These are phyloP conservation scores for Pseudogymnoascus sp. DNA, from an alignment of 2,329 filamentous ascomycete species.

Conservation along the genomic window DNA sequence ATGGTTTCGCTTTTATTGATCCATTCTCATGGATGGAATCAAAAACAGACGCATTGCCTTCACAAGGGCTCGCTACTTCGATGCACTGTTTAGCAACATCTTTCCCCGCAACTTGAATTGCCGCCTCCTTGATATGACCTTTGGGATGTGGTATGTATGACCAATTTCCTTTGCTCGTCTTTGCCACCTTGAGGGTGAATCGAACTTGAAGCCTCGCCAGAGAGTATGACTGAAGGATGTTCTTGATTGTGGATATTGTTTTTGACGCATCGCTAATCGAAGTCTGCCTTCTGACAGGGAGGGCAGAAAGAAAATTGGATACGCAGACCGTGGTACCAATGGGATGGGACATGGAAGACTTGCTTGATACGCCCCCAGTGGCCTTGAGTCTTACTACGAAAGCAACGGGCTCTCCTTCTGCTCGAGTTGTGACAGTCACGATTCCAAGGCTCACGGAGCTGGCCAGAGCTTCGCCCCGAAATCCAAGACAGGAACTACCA, in stretches of 20 bases:
- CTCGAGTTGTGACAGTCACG: slow-evolving; percentile 56
- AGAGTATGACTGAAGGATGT: slow-evolving; percentile 55
- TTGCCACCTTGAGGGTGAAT: slow-evolving; percentile 51
- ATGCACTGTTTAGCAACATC: slow-evolving; percentile 48
- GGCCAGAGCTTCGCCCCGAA: slow-evolving; percentile 66
- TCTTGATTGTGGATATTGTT: slow-evolving; percentile 48
- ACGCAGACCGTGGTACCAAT: slow-evolving; percentile 63
- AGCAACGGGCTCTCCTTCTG: slow-evolving; percentile 52
- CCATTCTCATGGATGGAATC: background rate
- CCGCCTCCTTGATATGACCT: slow-evolving; percentile 47
- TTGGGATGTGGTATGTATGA: slow-evolving; percentile 50
- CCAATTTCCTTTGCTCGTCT: slow-evolving; percentile 46
- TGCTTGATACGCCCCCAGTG: slow-evolving; percentile 31
- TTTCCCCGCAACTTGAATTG: slow-evolving; percentile 53
- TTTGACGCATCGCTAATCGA: slow-evolving; percentile 50
- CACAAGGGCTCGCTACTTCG: slow-evolving; percentile 25
- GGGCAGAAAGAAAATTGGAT: slow-evolving; percentile 46
- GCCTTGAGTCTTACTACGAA: slow-evolving; percentile 37
- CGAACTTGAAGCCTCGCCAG: slow-evolving; percentile 57
- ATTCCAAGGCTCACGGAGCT: slow-evolving; percentile 53
- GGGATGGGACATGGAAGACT: slow-evolving; percentile 40
- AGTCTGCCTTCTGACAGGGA: slow-evolving; percentile 56
- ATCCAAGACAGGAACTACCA: slow-evolving; percentile 58
- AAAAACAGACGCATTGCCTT: background rate
- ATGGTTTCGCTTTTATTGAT: background rate